A percentile compares a stretch with the other conserved stretches of the same genome.
Conservation (phyloP, 176 grass and related monocot species). For the Themeda triandra region DNA sequence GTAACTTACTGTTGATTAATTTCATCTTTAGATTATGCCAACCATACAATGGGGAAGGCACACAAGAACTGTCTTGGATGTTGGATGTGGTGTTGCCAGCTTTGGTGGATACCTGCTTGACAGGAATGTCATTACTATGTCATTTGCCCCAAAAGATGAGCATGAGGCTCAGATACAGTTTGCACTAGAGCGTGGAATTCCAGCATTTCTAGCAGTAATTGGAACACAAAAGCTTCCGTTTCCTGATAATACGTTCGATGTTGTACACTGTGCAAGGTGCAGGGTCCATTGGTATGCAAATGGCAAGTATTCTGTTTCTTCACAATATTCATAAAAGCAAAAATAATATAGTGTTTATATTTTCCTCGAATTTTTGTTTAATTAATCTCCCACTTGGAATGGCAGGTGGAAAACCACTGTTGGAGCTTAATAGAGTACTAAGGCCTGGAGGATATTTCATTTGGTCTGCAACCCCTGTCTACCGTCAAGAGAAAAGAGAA, state of each 20-base stretch:
- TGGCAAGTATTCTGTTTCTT: too few relatives aligned
- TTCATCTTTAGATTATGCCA: slow-evolving; percentile 58
- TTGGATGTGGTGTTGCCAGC: slow-evolving; percentile 95
- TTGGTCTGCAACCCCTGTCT: slow-evolving; percentile 97
- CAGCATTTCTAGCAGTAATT: slow-evolving; percentile 81
- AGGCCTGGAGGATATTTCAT: slow-evolving; percentile 87
- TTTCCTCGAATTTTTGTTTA: neutral
- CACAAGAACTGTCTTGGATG: slow-evolving; percentile 80
- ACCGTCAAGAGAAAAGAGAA: slow-evolving; percentile 70
- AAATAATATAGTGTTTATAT: too few relatives aligned
- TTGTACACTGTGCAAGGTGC: slow-evolving; percentile 45
- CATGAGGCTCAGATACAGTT: slow-evolving; percentile 98
- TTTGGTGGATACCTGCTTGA: slow-evolving; percentile 88
- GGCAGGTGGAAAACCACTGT: slow-evolving; percentile 75
- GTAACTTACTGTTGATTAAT: slow-evolving; percentile 3
- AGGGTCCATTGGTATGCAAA: too few relatives aligned
- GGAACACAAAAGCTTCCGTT: slow-evolving; percentile 62
- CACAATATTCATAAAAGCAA: too few relatives aligned
- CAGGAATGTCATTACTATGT: slow-evolving; percentile 88
- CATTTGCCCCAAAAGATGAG: slow-evolving; percentile 94
- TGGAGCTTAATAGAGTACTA: slow-evolving; percentile 93
- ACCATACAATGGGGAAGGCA: slow-evolving; percentile 59
- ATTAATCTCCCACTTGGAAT: slow-evolving; percentile 12
- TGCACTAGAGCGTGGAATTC: slow-evolving; percentile 89
- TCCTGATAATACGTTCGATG: neutral